These are phyloP conservation scores for Sporothrix mexicana DNA, from an alignment of 2,329 filamentous ascomycete genomes.

Conservation along the genomic window DNA sequence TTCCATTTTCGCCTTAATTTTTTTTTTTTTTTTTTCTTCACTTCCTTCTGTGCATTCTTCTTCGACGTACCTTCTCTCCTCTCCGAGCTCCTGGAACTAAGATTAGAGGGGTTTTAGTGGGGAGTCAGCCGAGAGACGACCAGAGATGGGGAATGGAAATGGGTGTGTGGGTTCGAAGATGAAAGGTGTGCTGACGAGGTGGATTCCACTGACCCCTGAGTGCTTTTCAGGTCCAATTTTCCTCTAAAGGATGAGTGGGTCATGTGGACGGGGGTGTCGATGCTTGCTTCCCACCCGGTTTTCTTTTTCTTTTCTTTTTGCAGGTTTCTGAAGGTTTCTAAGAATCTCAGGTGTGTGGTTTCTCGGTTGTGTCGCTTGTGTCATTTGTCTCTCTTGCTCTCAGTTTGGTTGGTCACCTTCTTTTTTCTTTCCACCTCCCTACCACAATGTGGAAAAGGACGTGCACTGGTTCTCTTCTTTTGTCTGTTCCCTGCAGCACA, in stretches of 20 bases:
- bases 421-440: conserved; percentile 7
- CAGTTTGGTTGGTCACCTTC: not conserved
- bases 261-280: not conserved
- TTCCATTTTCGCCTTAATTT: not conserved
- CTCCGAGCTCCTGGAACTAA: conserved; percentile 24
- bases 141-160: conserved; percentile 1
- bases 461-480: conserved; percentile 8
- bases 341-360: not conserved
- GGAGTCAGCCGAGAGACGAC: conserved; percentile 12
- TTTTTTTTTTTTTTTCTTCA: not conserved
- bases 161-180: conserved; percentile 31
- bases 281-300: not conserved
- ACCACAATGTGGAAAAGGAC: conserved; percentile 1
- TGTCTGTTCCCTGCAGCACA: not conserved
- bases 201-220: not conserved
- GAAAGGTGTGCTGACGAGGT: not conserved
- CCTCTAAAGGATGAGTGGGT: not conserved
- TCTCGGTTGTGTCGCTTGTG: too few relatives aligned
- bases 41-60: not conserved
- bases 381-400: not conserved
- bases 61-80: not conserved
- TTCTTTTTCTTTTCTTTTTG: not conserved
- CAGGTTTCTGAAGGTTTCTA: not conserved
- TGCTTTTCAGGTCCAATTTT: not conserved
- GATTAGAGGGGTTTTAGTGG: conserved; percentile 31